Base-by-base conservation (phyloP, 768 basidiomycete genomes). In the Sarcodon aspratus region DNA sequence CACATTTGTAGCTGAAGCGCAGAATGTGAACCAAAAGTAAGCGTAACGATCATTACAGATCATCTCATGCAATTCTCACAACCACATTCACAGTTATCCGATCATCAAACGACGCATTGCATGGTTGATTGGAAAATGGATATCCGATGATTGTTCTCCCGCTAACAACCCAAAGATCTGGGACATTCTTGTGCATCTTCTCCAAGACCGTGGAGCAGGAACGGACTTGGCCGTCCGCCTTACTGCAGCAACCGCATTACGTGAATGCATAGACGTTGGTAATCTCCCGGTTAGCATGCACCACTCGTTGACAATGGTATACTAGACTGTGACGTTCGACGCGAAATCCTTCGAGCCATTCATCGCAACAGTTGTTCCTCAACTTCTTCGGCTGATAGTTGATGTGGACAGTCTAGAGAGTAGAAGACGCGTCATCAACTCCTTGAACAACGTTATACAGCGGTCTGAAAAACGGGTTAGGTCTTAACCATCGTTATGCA, bases 41-140 rank as follows among this genome's bases (percentile, higher is more conserved):
- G 40, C 13, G 74, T 33, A 10, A 44, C n/a, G 11, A 13, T 50
- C 21, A 27, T 27, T 27, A 27, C 21, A 27, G 17, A 59, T 49
- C 51, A 45, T 46, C 48, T 37, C 18, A 47, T 52, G 37, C 37
- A 36, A 17, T 40, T 37, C 18, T 18, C 27, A 21, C 13, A n/a
- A n/a, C 7, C 31, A 33, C 33, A 36, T 36, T 9, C 37, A 31
- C 49, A 95, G 93, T 50, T 91, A 85, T 60, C 85, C 88, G 0
- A 86, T 98, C 48, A 78, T 98, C 52, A 95, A 97, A 63, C 79
- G 92, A n/a, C 78, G 94, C 33, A 85, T 97, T 54, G 92, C 94
- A 1, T 96, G 93, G 92, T 69, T 97, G 4, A 75, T 97, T 43
- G 93, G 94, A 21, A 85, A 82, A 71, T 92, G 90, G 86, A 73